Base-by-base conservation (phyloP, 257 asterid genomes). In the Plectranthus barbatus region DNA sequence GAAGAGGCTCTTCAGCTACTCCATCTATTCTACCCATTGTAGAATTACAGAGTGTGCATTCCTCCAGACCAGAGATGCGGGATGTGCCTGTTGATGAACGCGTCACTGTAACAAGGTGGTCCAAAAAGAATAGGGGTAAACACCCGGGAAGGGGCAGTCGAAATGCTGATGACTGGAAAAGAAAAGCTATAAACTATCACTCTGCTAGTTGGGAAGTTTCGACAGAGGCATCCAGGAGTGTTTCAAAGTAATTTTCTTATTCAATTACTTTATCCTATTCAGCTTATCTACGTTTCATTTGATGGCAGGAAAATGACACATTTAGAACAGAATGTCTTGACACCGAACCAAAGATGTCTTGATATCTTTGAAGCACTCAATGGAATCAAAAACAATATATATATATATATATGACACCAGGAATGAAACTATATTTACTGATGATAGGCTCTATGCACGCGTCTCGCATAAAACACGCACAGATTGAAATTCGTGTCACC, bases 31-130 rank as follows among this genome's bases (percentile, higher is more conserved):
- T 73, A 36, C 94, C 94, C 29, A 29, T 92, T 62, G 73, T 68
- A 47, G 95, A 90, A 65, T 70, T 59, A 59, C 87, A 71, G 61
- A 70, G 64, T 58, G 42, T 29, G 45, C 76, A 55, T 45, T 66
- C 84, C 41, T 66, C 93, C 56, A 86, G 49, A 79, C 74, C 76
- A 36, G 97, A 89, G 60, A 72, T 80, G 47, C 76, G 92, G 74
- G 94, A 93, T n/a, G 96, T 85, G 64, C 81, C 81, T 42, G 76
- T 90, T 69, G 96, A 93, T 69, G 95, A 93, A 60, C 88, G 79
- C 14, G 93, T 93, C 56, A 85, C 95, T 3, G 53, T 90, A 70
- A 90, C 96, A 15, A 81, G 96, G 69, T 93, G 95, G 99, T 83
- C 97, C 65, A 87, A 81, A 77, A 93, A 90, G 76, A 79, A 75